A percentile compares a stretch with the other conserved stretches of the same genome.
These are phyloP conservation scores for Pseudogymnoascus sp. DNA, from an alignment of 2,329 filamentous ascomycete species.

Conservation along the genomic window DNA sequence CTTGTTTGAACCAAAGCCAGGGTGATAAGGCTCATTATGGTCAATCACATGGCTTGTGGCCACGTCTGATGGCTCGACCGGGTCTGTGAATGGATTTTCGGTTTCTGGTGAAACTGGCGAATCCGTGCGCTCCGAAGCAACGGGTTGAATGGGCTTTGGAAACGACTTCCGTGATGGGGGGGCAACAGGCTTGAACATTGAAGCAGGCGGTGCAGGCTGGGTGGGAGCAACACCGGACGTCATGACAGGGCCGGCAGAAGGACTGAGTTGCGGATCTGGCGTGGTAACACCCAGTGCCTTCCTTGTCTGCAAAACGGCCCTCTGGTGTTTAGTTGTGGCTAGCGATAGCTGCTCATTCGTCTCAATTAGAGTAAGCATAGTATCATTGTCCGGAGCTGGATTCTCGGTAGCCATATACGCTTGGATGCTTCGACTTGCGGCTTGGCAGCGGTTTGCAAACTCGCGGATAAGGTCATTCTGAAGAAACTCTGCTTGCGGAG, in stretches of 20 bases:
- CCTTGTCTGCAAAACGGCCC: constrained; percentile 60
- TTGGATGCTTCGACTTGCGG: constrained; percentile 74
- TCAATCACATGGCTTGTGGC: constrained; percentile 5
- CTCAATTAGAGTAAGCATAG: constrained; percentile 87
- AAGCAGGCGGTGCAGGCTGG: constrained; percentile 12
- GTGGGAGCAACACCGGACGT: not conserved
- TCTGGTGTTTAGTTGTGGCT: constrained; percentile 75
- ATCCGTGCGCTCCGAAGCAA: constrained; percentile 11
- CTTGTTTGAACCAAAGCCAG: constrained; percentile 25
- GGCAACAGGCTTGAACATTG: constrained; percentile 14
- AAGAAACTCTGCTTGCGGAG: constrained; percentile 66
- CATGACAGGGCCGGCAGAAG: constrained; percentile 3
- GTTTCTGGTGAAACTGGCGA: constrained; percentile 18
- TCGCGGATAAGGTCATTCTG: constrained; percentile 85
- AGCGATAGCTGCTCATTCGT: constrained; percentile 86
- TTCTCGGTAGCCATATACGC: constrained; percentile 73
- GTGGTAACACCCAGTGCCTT: constrained; percentile 43
- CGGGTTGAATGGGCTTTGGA: constrained; percentile 9
- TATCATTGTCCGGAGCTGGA: constrained; percentile 82
- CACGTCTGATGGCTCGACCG: constrained; percentile 12
- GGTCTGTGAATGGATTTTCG: constrained; percentile 26
- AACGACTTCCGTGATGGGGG: not conserved
- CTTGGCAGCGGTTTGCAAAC: constrained; percentile 78
- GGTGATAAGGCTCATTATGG: constrained; percentile 28
- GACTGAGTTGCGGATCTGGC: constrained; percentile 15